Base-by-base conservation (phyloP, 2,329 filamentous ascomycete genomes). In the Penicillium sclerotiorum region DNA sequence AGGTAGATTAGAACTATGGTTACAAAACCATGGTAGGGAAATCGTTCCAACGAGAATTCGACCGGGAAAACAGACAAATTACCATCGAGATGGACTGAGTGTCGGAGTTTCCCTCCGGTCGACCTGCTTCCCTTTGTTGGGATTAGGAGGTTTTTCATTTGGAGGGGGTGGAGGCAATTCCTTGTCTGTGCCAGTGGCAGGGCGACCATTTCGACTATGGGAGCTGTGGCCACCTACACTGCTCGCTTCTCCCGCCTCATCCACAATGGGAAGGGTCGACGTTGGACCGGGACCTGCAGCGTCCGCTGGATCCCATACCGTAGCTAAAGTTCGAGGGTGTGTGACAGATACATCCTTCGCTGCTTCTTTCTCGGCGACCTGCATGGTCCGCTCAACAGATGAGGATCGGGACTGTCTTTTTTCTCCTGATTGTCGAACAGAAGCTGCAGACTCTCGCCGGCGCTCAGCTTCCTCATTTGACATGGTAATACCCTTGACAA, bases 401-500 rank as follows among this genome's bases (percentile, higher is more conserved):
- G 60, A 65, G 1, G 64, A 63, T 41, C 63, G 63, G 28, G 57
- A 56, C n/a, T 25, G 52, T 36, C 53, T 60, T 39, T 55, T 60
- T 47, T 66, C 70, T 38, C 58, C 62, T 46, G 55, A 71, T 53
- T 51, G 62, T 37, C 55, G 44, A 35, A 55, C 63, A n/a, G 62
- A 55, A 12, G 57, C 62, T 37, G 61, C 61, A 18, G 65, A 63
- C 32, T 69, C 64, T 30, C 61, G 59, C 36, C 57, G 58, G 37
- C 87, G 80, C 36, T 85, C 82, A 12, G 87, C 90, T 67, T 94
- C 89, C 73, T 97, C 93, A 12, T 83, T 81, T 1, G 91, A 94
- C 84, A 92, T 95, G 17, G 94, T 96, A 57, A 95, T 87, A 30
- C 88, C 87, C 42, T 87, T 86, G 65, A 99, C 92, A 69, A 99